Base-by-base conservation (phyloP, 1,284 basidiomycete genomes). In the Tylopilus sp. region DNA sequence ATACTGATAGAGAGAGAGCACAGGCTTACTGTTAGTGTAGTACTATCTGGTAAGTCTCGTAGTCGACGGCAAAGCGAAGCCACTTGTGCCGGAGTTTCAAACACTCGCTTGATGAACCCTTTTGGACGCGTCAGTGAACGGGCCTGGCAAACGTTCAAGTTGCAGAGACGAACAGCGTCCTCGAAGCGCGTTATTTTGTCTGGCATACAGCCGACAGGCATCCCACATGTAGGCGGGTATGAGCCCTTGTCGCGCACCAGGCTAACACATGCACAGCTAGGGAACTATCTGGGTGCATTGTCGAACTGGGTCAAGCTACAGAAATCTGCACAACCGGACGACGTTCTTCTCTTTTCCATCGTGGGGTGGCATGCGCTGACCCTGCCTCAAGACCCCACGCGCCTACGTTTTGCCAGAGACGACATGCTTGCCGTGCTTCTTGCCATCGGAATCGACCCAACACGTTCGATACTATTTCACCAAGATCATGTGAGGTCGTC, bases 281-380 rank as follows among this genome's bases (percentile, higher is more conserved):
- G 94, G 39, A 98, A 97, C 68, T 91, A 94, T 61, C 77, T 97
- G 2, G 94, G 94, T 7, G 94, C 93, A 0, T 75, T 95, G 17
- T 78, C 81, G 29, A 93, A 92, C 66, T 96, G 93, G 94, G 86
- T 91, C 31, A 78, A 80, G 46, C 73, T 94, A 14, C 91, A 94
- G 65, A 72, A 14, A 14, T 73, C 77, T 33, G 78, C 85, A 0
- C 59, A 65, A 7, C 71, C 76, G 0, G 69, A 79, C 4, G 88
- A 91, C 62, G 70, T 77, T 48, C 74, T 94, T 18, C 14, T 49
- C 11, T 96, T 92, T 67, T 88, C 88, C 15, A 85, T 96, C 56
- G 94, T 94, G 11, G 94, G 94, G 28, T 86, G 91, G 78, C 93
- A 96, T 67, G 91, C 92, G 10, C 76, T 96, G 59, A 95, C 93